Conservation (phyloP, 495 filamentous ascomycete species). For the Podospora pseudoanserina region DNA sequence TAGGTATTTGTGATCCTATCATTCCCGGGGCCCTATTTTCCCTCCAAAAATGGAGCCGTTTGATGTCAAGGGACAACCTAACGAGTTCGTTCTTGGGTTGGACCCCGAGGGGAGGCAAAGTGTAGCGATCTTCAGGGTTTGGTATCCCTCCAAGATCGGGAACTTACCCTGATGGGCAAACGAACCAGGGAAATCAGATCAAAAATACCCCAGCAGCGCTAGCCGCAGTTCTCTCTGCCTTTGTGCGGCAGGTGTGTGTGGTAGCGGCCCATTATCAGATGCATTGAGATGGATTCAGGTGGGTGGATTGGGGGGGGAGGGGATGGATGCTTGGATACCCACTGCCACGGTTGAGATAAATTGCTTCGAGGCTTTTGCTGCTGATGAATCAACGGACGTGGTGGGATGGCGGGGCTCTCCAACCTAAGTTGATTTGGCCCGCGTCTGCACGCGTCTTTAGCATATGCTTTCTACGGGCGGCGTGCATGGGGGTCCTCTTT, state of each 20-base stretch:
- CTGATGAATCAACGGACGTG: conserved; percentile 9
- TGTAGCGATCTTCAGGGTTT: conserved; percentile 6
- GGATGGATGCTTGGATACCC: background rate
- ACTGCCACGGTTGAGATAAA: background rate
- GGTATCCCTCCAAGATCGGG: conserved; percentile 6
- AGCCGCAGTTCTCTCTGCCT: background rate
- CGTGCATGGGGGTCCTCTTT: conserved; percentile 8
- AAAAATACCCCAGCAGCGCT: background rate
- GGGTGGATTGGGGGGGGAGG: background rate
- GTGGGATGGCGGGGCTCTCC: conserved; percentile 13
- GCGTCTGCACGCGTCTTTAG: conserved; percentile 2
- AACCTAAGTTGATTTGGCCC: background rate
- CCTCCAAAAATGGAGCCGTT: background rate
- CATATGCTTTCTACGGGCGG: background rate
- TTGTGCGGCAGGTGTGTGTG: background rate
- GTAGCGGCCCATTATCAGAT: background rate
- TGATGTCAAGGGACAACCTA: background rate
- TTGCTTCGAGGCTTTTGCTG: conserved; percentile 1
- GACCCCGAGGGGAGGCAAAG: conserved; percentile 5
- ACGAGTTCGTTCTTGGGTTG: background rate
- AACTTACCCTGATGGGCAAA: conserved; percentile 2
- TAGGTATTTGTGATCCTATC: background rate
- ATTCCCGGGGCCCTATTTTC: background rate
- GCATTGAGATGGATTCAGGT: background rate
- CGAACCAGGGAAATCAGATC: background rate